Evolutionary conservation across 257 asterid species (phyloP).

Genomic region (Jasminum sambac): DNA sequence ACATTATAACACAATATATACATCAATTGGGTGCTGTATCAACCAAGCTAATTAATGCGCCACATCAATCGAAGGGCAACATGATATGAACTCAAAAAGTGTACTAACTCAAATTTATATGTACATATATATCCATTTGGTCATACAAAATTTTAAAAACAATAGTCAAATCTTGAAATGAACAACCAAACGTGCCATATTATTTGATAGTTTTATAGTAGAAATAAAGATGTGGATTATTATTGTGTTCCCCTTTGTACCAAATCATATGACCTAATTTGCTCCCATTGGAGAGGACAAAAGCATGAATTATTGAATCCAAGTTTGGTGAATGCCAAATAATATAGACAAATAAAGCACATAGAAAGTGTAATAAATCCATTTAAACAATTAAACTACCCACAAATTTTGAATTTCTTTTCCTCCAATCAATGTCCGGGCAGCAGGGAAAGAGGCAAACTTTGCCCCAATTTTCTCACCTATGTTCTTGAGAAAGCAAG

Average conservation of each 20-base stretch:
- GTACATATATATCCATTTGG: too few relatives aligned
- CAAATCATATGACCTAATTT: slow-evolving; percentile 36
- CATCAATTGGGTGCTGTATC: too few relatives aligned
- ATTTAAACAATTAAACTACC: neutral
- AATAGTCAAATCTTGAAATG: too few relatives aligned
- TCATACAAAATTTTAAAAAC: too few relatives aligned
- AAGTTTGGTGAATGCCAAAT: neutral
- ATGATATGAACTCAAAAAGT: too few relatives aligned
- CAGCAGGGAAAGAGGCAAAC: neutral
- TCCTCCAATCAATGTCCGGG: slow-evolving; percentile 9
- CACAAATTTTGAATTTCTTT: neutral
- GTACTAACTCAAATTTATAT: too few relatives aligned
- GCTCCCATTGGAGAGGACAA: slow-evolving; percentile 23
- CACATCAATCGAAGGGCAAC: too few relatives aligned
- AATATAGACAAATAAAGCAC: slow-evolving; percentile 5
- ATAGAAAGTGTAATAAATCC: neutral
- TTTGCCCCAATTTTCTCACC: neutral
- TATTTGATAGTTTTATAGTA: too few relatives aligned
- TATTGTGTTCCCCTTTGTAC: slow-evolving; percentile 31
- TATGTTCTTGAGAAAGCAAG: neutral
- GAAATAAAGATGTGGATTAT: neutral
- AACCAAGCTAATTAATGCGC: too few relatives aligned
- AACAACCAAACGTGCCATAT: too few relatives aligned
- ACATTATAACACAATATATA: too few relatives aligned
- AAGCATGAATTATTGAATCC: slow-evolving; percentile 1